Evolutionary conservation across 345 rosid species (phyloP).

Genomic region (Arabidopsis thaliana): DNA sequence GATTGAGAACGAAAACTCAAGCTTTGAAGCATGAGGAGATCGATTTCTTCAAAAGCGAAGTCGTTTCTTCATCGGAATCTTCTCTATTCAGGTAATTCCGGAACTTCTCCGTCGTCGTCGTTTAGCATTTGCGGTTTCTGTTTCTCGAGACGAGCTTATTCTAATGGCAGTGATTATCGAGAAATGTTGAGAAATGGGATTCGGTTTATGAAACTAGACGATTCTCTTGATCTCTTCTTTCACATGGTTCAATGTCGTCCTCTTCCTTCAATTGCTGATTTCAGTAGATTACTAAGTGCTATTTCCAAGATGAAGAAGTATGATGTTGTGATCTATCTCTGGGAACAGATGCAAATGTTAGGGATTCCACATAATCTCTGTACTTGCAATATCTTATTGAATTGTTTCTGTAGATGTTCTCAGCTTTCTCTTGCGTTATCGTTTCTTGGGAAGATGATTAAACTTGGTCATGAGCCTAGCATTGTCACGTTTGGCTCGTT

Average conservation of each 20-base stretch:
- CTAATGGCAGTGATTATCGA: slow-evolving; percentile 24
- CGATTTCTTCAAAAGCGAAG: slow-evolving; percentile 36
- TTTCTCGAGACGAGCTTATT: slow-evolving; percentile 37
- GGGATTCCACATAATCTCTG: slow-evolving; percentile 38
- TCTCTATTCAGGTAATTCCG: slow-evolving; percentile 22
- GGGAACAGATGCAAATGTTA: slow-evolving; percentile 29
- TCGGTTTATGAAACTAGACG: slow-evolving; percentile 35
- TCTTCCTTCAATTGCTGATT: slow-evolving; percentile 42
- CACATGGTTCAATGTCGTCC: slow-evolving; percentile 41
- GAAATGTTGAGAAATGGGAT: slow-evolving; percentile 28
- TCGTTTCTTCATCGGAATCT: slow-evolving; percentile 34
- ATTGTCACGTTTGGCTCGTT: slow-evolving; percentile 35
- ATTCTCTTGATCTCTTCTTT: slow-evolving; percentile 44
- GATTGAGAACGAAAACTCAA: slow-evolving; percentile 17
- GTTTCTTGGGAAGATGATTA: slow-evolving; percentile 41
- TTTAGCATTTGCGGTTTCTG: slow-evolving; percentile 25
- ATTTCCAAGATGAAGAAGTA: slow-evolving; percentile 36
- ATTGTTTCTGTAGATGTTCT: slow-evolving; percentile 39
- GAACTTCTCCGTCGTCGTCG: slow-evolving; percentile 21
- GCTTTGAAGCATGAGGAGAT: slow-evolving; percentile 41
- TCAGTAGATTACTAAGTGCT: slow-evolving; percentile 32
- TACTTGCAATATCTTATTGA: slow-evolving; percentile 37
- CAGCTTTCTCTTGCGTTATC: slow-evolving; percentile 30
- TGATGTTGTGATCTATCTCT: slow-evolving; percentile 42
- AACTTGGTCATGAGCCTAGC: slow-evolving; percentile 42